Conservation (phyloP, 495 filamentous ascomycete genomes). For the Penicillium samsonianum region DNA sequence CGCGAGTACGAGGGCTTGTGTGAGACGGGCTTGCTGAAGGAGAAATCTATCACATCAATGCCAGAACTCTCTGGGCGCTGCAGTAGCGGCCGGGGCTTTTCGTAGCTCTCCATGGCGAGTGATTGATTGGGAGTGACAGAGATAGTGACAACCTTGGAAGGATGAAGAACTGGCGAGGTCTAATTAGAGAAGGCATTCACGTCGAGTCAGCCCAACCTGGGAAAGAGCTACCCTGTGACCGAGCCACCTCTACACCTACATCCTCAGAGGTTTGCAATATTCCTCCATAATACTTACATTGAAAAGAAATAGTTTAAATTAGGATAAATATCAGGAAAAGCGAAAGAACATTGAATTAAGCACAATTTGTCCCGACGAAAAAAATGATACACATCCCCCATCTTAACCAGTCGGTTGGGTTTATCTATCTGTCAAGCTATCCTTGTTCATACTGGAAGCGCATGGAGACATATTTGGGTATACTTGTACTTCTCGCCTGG, state of each 20-base stretch:
- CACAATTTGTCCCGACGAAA: too few species aligned
- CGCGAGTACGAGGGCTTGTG: slow-evolving; percentile 30
- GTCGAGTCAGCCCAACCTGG: neutral
- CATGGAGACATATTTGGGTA: too few species aligned
- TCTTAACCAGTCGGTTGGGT: too few species aligned
- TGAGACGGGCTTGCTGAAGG: slow-evolving; percentile 36
- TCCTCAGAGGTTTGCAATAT: neutral
- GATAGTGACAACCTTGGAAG: too few species aligned
- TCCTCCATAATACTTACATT: neutral
- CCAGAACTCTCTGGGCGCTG: slow-evolving; percentile 34
- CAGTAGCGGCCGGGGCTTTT: slow-evolving; percentile 19
- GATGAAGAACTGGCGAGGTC: neutral
- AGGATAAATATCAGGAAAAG: neutral
- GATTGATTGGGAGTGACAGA: neutral
- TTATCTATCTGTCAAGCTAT: too few species aligned
- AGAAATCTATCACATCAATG: slow-evolving; percentile 38
- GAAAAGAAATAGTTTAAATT: neutral
- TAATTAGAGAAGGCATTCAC: neutral
- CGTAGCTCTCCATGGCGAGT: neutral
- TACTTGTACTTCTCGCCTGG: too few species aligned
- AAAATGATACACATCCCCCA: too few species aligned
- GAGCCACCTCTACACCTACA: neutral
- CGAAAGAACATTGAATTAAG: neutral
- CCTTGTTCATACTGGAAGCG: too few species aligned
- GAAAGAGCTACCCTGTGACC: slow-evolving; percentile 11